Evolutionary conservation across 179 eudicot species (phyloP), one percentile per base, ranked within the genome.

Genomic region (Vitellaria paradoxa): DNA sequence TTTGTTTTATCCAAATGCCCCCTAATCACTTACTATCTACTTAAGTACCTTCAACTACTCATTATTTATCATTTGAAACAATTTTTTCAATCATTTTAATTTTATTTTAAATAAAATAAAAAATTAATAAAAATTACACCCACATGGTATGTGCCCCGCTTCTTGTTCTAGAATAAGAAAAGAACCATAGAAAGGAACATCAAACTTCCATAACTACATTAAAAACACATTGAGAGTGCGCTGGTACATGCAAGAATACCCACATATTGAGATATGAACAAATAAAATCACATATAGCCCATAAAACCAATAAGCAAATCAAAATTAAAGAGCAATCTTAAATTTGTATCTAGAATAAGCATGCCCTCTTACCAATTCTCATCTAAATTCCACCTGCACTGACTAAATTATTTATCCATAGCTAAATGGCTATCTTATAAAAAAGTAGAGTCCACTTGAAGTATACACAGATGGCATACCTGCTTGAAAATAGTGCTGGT

Each of bases 401-500:
- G 46, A 57, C 24, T 11, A 45, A n/a, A n/a, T 17, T 21, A 26
- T 13, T 30, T 9, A 50, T 64, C 47, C n/a, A 18, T 26, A 18
- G 50, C 49, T 67, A 7, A 55, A 15, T 5, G 13, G 3, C 45
- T 52, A 52, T 40, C 50, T 14, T 47, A 17, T 15, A n/a, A 65
- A 14, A 68, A 79, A 20, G 13, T 64, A 74, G 15, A 70, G 45
- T 73, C 26, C 55, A 53, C 49, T 37, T 11, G 61, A 49, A 59
- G 57, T 9, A 23, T 13, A 69, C 3, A 15, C 23, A 76, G 42
- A 56, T 40, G 20, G 42, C 7, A 65, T 82, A 91, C 99, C 97
- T 96, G 99, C 92, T 96, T 96, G 81, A 93, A 96, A 13, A 96
- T 86, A 9, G 99, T 96, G 91, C 99, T 96, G 76, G 98, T 94